Percentiles rank a stretch among this genome's conserved stretches.
phyloP scores from a whole-genome alignment of 2,329 filamentous ascomycete genomes.

The Conoideocrella luteorostrata region DNA sequence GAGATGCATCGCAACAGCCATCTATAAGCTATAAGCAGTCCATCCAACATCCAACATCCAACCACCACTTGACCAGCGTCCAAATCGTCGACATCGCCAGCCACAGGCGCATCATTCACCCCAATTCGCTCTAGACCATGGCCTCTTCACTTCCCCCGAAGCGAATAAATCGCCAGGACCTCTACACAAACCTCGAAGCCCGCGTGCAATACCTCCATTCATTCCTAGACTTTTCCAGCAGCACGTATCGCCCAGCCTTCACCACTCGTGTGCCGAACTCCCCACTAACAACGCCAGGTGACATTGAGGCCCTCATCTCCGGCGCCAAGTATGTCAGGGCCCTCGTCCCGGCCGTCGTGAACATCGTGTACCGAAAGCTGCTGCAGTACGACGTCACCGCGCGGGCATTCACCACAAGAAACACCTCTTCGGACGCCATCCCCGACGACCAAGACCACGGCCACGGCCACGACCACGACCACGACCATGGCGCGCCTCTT shows the following conservation, averaged over 20 bases:
- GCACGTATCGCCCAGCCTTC: slow-evolving; percentile 36
- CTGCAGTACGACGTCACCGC: slow-evolving; percentile 78
- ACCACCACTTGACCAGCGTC: no score
- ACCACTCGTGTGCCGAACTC: not conserved
- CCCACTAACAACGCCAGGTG: slow-evolving; percentile 39
- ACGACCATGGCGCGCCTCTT: slow-evolving; percentile 55
- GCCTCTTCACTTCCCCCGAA: no score
- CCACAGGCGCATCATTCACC: no score
- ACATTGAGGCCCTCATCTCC: slow-evolving; percentile 62
- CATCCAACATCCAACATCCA: no score
- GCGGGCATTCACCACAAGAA: slow-evolving; percentile 61
- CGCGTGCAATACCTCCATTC: slow-evolving; percentile 67
- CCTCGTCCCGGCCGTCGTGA: slow-evolving; percentile 77
- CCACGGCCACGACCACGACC: no score
- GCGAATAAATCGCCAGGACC: slow-evolving; percentile 62
- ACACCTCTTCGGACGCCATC: slow-evolving; percentile 56
- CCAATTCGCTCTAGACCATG: no score
- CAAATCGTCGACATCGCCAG: no score
- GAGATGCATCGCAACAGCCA: no score
- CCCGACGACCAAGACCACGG: no score
- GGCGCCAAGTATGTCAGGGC: slow-evolving; percentile 73
- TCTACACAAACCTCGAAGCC: slow-evolving; percentile 65
- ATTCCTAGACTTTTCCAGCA: slow-evolving; percentile 67
- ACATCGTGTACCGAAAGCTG: slow-evolving; percentile 78
- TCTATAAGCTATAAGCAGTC: no score